A percentile compares a stretch with the other conserved stretches of the same genome.
These are phyloP conservation scores for Babesia divergens DNA, from an alignment of 169 alveolate genomes.

Conservation along the genomic window DNA sequence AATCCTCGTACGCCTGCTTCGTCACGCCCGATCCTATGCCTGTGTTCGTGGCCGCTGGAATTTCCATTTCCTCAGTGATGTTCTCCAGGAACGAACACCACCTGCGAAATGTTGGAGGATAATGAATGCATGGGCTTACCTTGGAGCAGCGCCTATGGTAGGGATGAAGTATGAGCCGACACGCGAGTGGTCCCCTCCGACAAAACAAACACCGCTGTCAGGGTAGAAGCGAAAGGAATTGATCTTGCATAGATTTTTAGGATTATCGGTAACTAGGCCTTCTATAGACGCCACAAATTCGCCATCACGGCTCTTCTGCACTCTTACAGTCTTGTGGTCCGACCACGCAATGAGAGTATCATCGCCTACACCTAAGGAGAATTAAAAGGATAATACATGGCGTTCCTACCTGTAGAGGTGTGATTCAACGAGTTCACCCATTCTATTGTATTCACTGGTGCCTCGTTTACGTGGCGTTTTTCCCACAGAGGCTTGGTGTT, in stretches of 20 bases:
- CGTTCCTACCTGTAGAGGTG: conserved; percentile 27
- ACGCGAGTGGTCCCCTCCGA: conserved; percentile 89
- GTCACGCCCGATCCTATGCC: conserved; percentile 39
- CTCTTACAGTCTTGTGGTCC: conserved; percentile 67
- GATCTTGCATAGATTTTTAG: conserved; percentile 27
- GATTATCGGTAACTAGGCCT: conserved; percentile 44
- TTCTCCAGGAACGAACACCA: conserved; percentile 96
- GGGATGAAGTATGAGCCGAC: conserved; percentile 92
- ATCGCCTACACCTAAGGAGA: conserved; percentile 20
- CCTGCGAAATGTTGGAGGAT: neutral
- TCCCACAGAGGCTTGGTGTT: conserved; percentile 69
- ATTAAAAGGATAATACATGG: neutral
- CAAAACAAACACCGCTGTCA: conserved; percentile 89
- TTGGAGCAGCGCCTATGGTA: conserved; percentile 93
- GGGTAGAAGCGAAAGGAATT: conserved; percentile 76
- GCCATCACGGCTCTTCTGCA: conserved; percentile 42
- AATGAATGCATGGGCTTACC: conserved; percentile 22
- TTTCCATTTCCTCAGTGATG: conserved; percentile 95
- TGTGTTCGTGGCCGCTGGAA: conserved; percentile 66
- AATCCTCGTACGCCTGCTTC: conserved; percentile 84
- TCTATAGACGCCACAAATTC: conserved; percentile 57
- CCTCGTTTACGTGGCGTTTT: conserved; percentile 60
- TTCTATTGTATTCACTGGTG: conserved; percentile 64
- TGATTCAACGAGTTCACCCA: conserved; percentile 62
- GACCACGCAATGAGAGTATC: conserved; percentile 67